Evolutionary conservation across 1,139 yeast genomes (phyloP).

Genomic region (Meyerozyma athensensis): DNA sequence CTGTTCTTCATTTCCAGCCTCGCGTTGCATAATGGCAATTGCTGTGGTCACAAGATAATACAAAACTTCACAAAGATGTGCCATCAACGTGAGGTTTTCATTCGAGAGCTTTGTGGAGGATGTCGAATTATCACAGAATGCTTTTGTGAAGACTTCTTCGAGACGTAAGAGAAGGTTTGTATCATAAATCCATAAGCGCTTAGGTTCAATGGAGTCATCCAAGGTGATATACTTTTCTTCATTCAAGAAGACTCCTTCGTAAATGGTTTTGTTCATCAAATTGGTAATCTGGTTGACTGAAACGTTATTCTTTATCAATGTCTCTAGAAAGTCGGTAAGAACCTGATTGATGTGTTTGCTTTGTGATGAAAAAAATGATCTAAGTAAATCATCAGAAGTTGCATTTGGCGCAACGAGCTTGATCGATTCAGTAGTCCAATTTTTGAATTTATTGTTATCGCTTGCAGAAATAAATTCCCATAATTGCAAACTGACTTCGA

Average conservation of each 20-base stretch:
- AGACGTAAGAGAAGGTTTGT: conserved; percentile 28
- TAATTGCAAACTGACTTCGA: conserved; percentile 48
- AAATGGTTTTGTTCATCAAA: conserved; percentile 32
- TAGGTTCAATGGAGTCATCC: conserved; percentile 11
- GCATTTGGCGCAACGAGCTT: conserved; percentile 1
- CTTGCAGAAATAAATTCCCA: conserved; percentile 37
- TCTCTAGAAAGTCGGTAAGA: conserved; percentile 30
- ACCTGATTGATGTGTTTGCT: conserved; percentile 31
- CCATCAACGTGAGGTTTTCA: conserved; percentile 16
- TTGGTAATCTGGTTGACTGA: conserved; percentile 23
- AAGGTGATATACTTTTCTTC: conserved; percentile 31
- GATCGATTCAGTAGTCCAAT: background rate
- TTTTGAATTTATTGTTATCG: background rate
- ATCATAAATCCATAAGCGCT: conserved; percentile 33
- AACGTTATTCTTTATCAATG: conserved; percentile 15
- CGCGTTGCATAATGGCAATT: conserved; percentile 28
- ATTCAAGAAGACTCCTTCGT: conserved; percentile 40
- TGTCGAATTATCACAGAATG: conserved; percentile 9
- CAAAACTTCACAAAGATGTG: conserved; percentile 28
- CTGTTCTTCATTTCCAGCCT: conserved; percentile 19
- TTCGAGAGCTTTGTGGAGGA: conserved; percentile 11
- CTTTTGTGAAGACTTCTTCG: conserved; percentile 28
- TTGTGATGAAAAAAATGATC: conserved; percentile 27
- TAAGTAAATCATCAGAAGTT: conserved; percentile 16
- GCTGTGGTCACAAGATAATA: conserved; percentile 37